phyloP scores from a whole-genome alignment of 2,329 filamentous ascomycete genomes.

The Endoconidiophora polonica region DNA sequence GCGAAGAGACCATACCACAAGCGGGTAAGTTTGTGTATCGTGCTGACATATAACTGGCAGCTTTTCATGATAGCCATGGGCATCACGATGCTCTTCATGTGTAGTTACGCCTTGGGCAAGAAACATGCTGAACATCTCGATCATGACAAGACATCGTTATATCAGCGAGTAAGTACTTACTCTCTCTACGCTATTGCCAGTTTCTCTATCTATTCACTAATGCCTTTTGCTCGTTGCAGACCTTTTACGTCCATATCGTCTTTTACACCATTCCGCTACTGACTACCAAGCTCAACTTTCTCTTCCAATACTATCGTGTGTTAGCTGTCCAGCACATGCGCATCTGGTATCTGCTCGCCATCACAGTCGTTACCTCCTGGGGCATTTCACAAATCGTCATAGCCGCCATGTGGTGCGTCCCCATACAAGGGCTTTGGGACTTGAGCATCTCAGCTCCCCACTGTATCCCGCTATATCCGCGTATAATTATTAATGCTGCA shows the following conservation, averaged over 20 bases:
- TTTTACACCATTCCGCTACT: slow-evolving; percentile 20
- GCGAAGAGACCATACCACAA: too few species aligned
- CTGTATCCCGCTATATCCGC: slow-evolving; percentile 15
- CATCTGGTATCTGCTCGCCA: slow-evolving; percentile 17
- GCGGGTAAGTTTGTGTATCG: too few species aligned
- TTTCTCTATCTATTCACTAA: not conserved
- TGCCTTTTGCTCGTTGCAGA: slow-evolving; percentile 13
- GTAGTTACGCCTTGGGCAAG: slow-evolving; percentile 13
- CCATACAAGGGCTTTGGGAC: slow-evolving; percentile 19
- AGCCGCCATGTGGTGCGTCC: slow-evolving; percentile 17
- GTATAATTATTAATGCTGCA: slow-evolving; percentile 17
- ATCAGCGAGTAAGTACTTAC: slow-evolving; percentile 11
- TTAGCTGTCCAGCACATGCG: slow-evolving; percentile 18
- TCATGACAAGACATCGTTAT: slow-evolving; percentile 4
- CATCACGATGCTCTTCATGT: slow-evolving; percentile 10
- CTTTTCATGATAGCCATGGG: slow-evolving; percentile 1
- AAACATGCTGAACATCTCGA: slow-evolving; percentile 8
- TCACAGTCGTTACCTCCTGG: slow-evolving; percentile 18
- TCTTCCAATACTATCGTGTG: slow-evolving; percentile 24
- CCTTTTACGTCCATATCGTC: slow-evolving; percentile 19
- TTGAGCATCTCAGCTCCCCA: slow-evolving; percentile 12
- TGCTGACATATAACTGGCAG: slow-evolving; percentile 3
- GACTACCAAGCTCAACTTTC: slow-evolving; percentile 22
- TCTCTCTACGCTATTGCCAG: not conserved
- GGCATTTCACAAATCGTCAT: slow-evolving; percentile 17